Evolutionary conservation across 2,329 filamentous ascomycete species (phyloP), one percentile per base, ranked within the genome.

Genomic region (Mycosphaerella sp.): DNA sequence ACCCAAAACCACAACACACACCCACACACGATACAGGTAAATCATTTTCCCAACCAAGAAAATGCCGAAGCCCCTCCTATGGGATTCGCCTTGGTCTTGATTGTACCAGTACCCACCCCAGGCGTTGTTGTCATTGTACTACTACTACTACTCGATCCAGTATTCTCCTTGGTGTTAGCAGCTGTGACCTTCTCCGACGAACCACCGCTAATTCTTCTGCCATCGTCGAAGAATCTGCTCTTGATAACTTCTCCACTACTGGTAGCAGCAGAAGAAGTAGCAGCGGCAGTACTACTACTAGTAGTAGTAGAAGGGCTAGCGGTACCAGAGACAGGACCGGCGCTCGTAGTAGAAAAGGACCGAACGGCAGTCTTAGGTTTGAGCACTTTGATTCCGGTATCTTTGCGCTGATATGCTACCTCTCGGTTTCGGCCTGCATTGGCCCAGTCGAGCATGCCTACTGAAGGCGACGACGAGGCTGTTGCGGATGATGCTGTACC

Each of bases 41-140:
- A 25, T 39, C 18, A 48, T 27, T 48, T 48, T 2, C 36, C 45
- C 47, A 50, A 39, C 90, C 90, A 97, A 10, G 87, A 85, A 72
- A 97, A 97, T 2, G 91, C 91, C 52, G 88, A 93, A 12, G 87
- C 91, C n/a, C 87, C 87, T 7, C 91, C 91, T 14, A 95, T 80
- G 0, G 93, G 91, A 64, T 97, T 97, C 14, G 45, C 45, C 48
- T 67, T 66, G 39, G 61, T 65, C 60, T 67, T 68, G 12, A 58
- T 47, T n/a, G 49, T 44, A 16, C 49, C 42, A 10, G 44, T 44
- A n/a, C 44, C 46, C 27, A 37, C 46, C 30, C 46, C 44, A n/a
- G 59, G 47, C 13, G 55, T 36, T 21, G 61, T 57, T 16, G 44
- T 30, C 4, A 37, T 35, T 21, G 34, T 40, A 4, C 39, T 44